Percentiles rank a stretch among this genome's conserved stretches.
Conservation (phyloP, 768 basidiomycete genomes). For the Hygrophoropsis aurantiaca region DNA sequence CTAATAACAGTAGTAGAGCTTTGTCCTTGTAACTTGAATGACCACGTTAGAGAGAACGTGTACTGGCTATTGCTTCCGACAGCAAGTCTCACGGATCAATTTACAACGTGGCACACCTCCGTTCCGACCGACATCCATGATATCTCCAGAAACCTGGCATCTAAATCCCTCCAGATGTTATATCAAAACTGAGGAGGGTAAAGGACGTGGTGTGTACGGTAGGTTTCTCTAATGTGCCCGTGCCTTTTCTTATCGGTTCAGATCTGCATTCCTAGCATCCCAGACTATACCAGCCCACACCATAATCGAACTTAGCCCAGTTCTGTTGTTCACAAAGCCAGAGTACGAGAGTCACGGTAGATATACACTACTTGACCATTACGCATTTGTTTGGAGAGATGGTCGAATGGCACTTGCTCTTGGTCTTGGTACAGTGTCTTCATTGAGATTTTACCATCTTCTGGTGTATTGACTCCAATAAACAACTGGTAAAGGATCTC, state of each 20-base stretch:
- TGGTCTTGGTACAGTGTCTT: constrained; percentile 60
- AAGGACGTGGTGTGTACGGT: constrained; percentile 71
- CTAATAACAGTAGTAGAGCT: no score
- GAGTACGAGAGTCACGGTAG: constrained; percentile 69
- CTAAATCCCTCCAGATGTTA: constrained; percentile 51
- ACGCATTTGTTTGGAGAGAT: constrained; percentile 75
- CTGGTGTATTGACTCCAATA: constrained; percentile 23
- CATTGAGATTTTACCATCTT: background rate
- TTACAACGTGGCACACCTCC: no score
- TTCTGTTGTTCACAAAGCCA: constrained; percentile 67
- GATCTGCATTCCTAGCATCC: constrained; percentile 24
- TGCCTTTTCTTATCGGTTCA: constrained; percentile 14
- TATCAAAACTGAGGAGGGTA: constrained; percentile 43
- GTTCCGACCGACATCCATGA: background rate
- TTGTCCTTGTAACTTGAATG: no score
- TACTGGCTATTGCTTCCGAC: no score
- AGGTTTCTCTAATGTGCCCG: constrained; percentile 7
- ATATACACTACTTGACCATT: constrained; percentile 69
- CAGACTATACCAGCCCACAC: constrained; percentile 47
- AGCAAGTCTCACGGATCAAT: no score
- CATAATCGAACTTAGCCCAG: constrained; percentile 82
- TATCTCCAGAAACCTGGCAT: constrained; percentile 5
- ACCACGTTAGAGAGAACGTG: no score
- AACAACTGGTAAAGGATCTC: constrained; percentile 46
- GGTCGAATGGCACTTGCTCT: constrained; percentile 76